Evolutionary conservation across 164 flowering plant species (phyloP), one percentile per base, ranked within the genome.

Genomic region (Kingdonia uniflora): DNA sequence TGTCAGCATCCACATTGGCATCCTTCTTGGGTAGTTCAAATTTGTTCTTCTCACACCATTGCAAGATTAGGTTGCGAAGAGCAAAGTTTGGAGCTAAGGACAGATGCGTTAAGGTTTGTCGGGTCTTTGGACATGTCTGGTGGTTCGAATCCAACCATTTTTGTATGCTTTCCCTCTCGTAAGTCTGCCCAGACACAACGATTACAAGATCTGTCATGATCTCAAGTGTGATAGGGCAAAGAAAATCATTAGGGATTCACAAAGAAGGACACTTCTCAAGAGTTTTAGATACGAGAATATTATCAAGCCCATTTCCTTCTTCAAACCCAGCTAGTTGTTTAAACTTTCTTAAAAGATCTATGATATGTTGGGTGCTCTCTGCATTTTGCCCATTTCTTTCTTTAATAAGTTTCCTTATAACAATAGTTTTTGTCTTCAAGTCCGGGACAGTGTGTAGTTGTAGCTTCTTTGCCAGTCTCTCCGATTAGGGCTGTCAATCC

Each of bases 191-290:
- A 26, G 76, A 74, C 11, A 87, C 77, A 45, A 84, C 58, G 25
- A 84, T 81, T 56, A 81, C 95, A 19, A 91, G 95, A 60, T 87
- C 95, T 0, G 71, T 66, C 95, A 84, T 87, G 25, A 87, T 78
- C 61, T 84, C 88, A 2, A 81, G 67, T 0, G 88, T 74, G 41
- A 84, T 80, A 4, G 91, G 88, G 45, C 95, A 87, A 29, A 84
- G 74, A 59, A 82, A 84, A 20, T 84, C 96, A 42, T 79, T 59
- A 44, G 92, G 96, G 37, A 82, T 74, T 6, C 56, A 42, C 51
- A 76, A 50, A 23, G 82, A 74, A 0, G 66, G 64, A 54, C 59
- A 68, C 55, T 73, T 74, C 19, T 62, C 55, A 7, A 76, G 69
- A 60, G 23, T 45, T 56, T 68, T 75, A 1, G 75, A 62, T 42